Conservation (phyloP, 495 filamentous ascomycete species). For the Cairneyella variabilis region DNA sequence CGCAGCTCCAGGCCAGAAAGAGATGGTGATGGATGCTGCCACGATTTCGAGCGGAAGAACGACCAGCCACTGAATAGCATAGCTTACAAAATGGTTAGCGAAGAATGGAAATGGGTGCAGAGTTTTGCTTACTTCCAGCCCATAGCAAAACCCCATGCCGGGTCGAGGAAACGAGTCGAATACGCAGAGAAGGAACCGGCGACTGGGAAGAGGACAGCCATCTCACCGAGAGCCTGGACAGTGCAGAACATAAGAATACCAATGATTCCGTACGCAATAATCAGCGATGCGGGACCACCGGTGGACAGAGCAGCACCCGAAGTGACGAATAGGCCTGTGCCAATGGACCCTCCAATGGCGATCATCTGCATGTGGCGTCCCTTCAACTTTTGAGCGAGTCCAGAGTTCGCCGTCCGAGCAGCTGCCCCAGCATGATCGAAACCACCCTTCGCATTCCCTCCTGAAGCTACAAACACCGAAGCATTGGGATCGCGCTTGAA, state of each 20-base stretch:
- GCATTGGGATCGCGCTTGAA: conserved; percentile 79
- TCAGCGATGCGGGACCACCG: conserved; percentile 83
- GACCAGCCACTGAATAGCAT: conserved; percentile 75
- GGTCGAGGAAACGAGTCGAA: conserved; percentile 89
- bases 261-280: conserved; percentile 79
- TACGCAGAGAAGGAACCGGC: conserved; percentile 91
- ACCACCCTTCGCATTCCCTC: background rate
- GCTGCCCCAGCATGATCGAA: conserved; percentile 78
- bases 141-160: conserved; percentile 97
- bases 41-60: conserved; percentile 89
- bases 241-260: conserved; percentile 91
- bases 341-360: conserved; percentile 62
- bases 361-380: conserved; percentile 72
- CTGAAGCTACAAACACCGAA: conserved; percentile 39
- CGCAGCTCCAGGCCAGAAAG: conserved; percentile 71
- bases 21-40: conserved; percentile 81
- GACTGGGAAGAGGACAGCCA: conserved; percentile 81
- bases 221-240: conserved; percentile 86
- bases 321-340: conserved; percentile 86
- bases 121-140: conserved; percentile 76
- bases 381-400: conserved; percentile 59
- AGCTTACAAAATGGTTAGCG: conserved; percentile 48
- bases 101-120: conserved; percentile 24
- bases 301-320: conserved; percentile 74
- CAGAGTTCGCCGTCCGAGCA: conserved; percentile 69